Evolutionary conservation across 768 basidiomycete species (phyloP).

Genomic region (Austroboletus eburneus): DNA sequence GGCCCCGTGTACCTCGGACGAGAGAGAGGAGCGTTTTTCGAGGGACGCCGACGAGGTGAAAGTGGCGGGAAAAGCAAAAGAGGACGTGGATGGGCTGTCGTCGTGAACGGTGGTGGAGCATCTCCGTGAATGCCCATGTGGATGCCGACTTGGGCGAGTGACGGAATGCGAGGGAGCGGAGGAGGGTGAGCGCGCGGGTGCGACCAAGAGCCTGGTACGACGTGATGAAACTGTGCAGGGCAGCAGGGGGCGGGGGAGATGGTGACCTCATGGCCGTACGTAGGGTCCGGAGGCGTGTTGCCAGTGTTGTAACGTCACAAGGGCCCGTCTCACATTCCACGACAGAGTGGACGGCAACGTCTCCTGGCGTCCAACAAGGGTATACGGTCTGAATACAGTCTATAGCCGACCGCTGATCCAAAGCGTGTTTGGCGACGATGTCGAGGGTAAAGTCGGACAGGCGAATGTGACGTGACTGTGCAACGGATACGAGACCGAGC

Average conservation of each 20-base stretch:
- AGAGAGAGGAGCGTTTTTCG: constrained; percentile 19
- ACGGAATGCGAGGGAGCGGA: constrained; percentile 18
- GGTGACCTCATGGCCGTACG: constrained; percentile 23
- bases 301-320: constrained; percentile 10
- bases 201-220: constrained; percentile 23
- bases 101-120: constrained; percentile 25
- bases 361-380: constrained; percentile 11
- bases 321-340: background rate
- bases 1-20: constrained; percentile 12
- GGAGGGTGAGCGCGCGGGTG: constrained; percentile 13
- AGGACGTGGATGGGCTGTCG: constrained; percentile 24
- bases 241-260: constrained; percentile 18
- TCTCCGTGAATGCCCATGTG: constrained; percentile 27
- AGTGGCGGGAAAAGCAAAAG: constrained; percentile 46
- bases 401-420: constrained; percentile 3
- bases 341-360: background rate
- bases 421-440: constrained; percentile 26
- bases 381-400: constrained; percentile 9
- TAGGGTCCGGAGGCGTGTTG: constrained; percentile 21
- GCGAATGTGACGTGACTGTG: constrained; percentile 22
- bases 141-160: constrained; percentile 24
- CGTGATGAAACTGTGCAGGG: constrained; percentile 15
- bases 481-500: constrained; percentile 41
- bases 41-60: constrained; percentile 53
- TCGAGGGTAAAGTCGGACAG: constrained; percentile 37